Conservation (phyloP, 495 filamentous ascomycete species). For the Xylaria palmicola region DNA sequence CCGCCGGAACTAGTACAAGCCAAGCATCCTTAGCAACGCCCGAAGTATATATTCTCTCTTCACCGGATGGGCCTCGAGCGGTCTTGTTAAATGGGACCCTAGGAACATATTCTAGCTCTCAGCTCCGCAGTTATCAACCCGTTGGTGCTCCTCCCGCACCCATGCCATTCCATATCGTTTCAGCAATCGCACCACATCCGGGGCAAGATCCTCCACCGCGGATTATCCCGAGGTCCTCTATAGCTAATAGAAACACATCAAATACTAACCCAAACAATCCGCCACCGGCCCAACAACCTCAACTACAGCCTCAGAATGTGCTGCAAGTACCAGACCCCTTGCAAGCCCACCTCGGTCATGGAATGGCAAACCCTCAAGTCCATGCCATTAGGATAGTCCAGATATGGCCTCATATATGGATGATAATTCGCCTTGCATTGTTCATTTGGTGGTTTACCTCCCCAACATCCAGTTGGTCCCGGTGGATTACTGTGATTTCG, state of each 20-base stretch:
- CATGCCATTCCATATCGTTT: not conserved
- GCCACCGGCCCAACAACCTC: slow-evolving; percentile 43
- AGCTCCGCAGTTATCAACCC: slow-evolving; percentile 10
- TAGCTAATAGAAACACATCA: slow-evolving; percentile 1
- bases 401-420: slow-evolving; percentile 65
- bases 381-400: slow-evolving; percentile 47
- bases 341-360: slow-evolving; percentile 25
- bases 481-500: slow-evolving; percentile 62
- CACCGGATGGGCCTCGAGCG: slow-evolving; percentile 59
- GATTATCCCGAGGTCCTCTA: slow-evolving; percentile 1
- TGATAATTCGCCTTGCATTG: slow-evolving; percentile 70
- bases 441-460: slow-evolving; percentile 81
- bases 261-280: slow-evolving; percentile 28
- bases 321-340: slow-evolving; percentile 25
- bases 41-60: slow-evolving; percentile 61
- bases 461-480: slow-evolving; percentile 65
- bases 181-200: slow-evolving; percentile 7
- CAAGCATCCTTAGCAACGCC: slow-evolving; percentile 31
- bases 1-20: slow-evolving; percentile 8
- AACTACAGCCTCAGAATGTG: slow-evolving; percentile 23
- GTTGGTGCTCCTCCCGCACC: slow-evolving; percentile 13
- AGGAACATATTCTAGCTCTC: slow-evolving; percentile 47
- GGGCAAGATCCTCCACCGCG: slow-evolving; percentile 13
- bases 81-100: slow-evolving; percentile 50
- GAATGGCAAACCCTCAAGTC: slow-evolving; percentile 40